A percentile compares a stretch with the other conserved stretches of the same genome.
Conservation (phyloP, 2,329 filamentous ascomycete species). For the Fusarium penzigii region DNA sequence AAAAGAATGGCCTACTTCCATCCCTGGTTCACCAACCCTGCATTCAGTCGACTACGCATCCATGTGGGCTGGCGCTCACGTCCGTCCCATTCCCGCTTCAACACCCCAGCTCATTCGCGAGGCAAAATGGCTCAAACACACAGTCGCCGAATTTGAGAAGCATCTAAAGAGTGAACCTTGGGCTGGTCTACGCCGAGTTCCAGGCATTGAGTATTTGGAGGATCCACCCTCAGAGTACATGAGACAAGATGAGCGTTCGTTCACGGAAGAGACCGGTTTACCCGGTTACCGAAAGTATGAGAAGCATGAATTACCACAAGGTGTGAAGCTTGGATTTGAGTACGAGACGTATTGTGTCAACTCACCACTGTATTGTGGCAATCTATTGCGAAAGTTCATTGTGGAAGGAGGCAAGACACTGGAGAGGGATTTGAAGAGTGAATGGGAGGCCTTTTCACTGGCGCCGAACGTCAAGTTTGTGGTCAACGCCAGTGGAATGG, state of each 20-base stretch:
- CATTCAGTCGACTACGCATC: conserved; percentile 51
- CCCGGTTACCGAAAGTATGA: conserved; percentile 31
- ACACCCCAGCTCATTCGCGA: conserved; percentile 35
- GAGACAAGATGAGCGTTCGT: conserved; percentile 28
- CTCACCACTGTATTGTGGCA: conserved; percentile 53
- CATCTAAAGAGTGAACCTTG: conserved; percentile 27
- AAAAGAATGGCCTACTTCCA: conserved; percentile 38
- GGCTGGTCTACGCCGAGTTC: conserved; percentile 50
- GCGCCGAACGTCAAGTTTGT: conserved; percentile 26
- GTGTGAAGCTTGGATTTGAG: conserved; percentile 48
- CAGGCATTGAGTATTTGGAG: conserved; percentile 55
- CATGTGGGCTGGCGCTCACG: conserved; percentile 59
- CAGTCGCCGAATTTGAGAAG: conserved; percentile 26
- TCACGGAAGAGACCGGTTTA: conserved; percentile 31
- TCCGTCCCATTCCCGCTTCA: conserved; percentile 48
- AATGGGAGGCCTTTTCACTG: conserved; percentile 34
- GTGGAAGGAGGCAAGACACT: conserved; percentile 32
- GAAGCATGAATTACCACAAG: conserved; percentile 40
- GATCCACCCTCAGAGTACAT: conserved; percentile 42
- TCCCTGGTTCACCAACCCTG: conserved; percentile 30
- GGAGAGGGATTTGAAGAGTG: conserved; percentile 29
- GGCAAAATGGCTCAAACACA: conserved; percentile 33
- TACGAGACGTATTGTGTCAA: conserved; percentile 59
- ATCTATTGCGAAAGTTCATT: conserved; percentile 34
- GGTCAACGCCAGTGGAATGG: conserved; percentile 37